Conservation (phyloP, 305 asterid species). For the Rubia tinctorum region DNA sequence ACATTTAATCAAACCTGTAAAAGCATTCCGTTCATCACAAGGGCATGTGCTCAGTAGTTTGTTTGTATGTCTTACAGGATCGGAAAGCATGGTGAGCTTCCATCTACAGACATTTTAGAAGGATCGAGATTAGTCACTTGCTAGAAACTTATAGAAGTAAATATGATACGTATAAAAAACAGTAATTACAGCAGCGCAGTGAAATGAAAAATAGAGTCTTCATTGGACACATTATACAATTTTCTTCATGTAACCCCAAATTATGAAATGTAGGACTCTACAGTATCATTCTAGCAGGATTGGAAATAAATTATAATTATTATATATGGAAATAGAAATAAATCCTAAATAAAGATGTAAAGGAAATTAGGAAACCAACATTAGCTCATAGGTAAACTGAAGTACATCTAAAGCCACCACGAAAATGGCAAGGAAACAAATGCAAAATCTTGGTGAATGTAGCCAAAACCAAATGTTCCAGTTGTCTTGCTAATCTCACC, state of each 20-base stretch:
- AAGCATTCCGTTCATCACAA: too few relatives aligned
- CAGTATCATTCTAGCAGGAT: background rate
- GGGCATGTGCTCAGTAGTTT: constrained; percentile 69
- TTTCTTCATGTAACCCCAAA: background rate
- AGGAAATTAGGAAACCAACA: background rate
- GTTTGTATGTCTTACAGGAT: constrained; percentile 95
- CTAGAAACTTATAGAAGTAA: background rate
- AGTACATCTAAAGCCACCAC: background rate
- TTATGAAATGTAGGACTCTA: background rate
- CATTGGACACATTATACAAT: background rate
- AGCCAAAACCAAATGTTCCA: constrained; percentile 3
- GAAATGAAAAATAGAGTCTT: background rate
- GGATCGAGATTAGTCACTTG: background rate
- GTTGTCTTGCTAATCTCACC: constrained; percentile 47
- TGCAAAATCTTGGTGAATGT: background rate
- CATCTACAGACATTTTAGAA: constrained; percentile 46
- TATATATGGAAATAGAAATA: background rate
- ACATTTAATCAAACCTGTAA: too few relatives aligned
- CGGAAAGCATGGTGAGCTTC: constrained; percentile 96
- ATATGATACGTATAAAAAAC: background rate
- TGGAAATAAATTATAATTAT: background rate
- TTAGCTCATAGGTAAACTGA: background rate
- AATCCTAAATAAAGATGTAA: background rate
- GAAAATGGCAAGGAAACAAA: background rate
- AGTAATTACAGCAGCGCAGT: background rate